Evolutionary conservation across 139 green algal species (phyloP).

Genomic region (Chlamydomonas asymmetrica): DNA sequence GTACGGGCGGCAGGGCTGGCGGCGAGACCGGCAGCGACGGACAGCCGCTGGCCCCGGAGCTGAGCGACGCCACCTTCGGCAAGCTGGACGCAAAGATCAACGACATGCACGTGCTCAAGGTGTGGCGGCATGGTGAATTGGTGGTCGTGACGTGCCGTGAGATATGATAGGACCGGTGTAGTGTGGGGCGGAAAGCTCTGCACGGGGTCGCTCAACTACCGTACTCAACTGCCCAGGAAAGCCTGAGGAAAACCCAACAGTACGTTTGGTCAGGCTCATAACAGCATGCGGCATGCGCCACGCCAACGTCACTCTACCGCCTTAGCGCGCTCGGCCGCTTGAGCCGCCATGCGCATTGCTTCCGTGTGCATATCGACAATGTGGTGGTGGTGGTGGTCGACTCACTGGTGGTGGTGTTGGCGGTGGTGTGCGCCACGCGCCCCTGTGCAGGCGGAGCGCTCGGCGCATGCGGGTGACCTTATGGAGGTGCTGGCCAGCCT

Average conservation of each 20-base stretch:
- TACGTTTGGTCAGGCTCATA: no score
- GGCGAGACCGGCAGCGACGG: constrained; percentile 21
- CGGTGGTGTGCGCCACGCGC: not conserved
- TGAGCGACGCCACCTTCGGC: constrained; percentile 38
- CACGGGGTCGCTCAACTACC: no score
- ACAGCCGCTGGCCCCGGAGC: no score
- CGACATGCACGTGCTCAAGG: constrained; percentile 41
- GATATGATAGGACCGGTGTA: not conserved
- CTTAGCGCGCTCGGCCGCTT: no score
- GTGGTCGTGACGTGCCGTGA: no score
- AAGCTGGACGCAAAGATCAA: constrained; percentile 33
- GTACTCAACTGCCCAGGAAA: no score
- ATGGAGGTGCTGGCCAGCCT: constrained; percentile 42
- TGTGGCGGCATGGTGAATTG: no score
- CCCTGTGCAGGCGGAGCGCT: constrained; percentile 36
- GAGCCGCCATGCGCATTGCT: not conserved
- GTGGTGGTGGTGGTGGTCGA: not conserved
- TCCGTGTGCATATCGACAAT: not conserved
- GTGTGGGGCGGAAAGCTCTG: not conserved
- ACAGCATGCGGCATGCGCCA: no score
- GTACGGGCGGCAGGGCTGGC: not conserved
- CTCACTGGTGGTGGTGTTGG: not conserved
- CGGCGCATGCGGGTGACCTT: constrained; percentile 29
- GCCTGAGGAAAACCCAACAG: no score
- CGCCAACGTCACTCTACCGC: no score